These are phyloP conservation scores for Chlorella ohadii DNA, from an alignment of 139 green algal species.

Conservation along the genomic window DNA sequence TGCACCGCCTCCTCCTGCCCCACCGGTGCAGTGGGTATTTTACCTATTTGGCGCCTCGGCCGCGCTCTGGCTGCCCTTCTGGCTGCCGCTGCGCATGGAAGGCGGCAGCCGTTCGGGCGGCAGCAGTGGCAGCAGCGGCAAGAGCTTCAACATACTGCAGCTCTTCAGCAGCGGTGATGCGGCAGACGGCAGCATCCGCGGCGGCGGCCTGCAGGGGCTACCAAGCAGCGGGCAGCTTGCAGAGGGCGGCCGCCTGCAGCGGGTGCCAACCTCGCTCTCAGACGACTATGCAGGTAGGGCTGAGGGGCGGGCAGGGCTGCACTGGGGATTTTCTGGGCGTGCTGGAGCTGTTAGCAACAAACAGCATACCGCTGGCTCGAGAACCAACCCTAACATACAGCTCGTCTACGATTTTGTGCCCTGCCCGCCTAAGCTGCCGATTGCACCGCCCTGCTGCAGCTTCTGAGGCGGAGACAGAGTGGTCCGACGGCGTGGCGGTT, in stretches of 20 bases:
- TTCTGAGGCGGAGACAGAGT: conserved; percentile 34
- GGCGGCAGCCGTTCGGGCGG: neutral
- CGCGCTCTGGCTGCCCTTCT: conserved; percentile 75
- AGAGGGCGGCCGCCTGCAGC: neutral
- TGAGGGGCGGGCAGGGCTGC: no score
- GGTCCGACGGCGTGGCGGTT: conserved; percentile 26
- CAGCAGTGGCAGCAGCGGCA: conserved; percentile 1
- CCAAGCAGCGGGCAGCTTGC: no score
- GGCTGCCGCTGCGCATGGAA: conserved; percentile 54
- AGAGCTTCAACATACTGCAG: conserved; percentile 17
- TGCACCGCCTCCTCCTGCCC: no score
- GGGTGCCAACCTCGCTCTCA: neutral
- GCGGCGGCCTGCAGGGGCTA: neutral
- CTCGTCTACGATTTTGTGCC: no score
- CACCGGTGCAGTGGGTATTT: conserved; percentile 61
- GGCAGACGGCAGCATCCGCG: neutral
- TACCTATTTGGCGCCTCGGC: conserved; percentile 72
- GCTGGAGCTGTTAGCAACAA: no score
- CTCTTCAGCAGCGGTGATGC: neutral
- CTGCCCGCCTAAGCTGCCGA: no score
- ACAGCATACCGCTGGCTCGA: no score
- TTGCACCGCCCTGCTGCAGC: neutral
- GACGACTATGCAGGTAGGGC: conserved; percentile 5
- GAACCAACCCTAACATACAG: no score
- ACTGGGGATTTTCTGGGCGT: no score